Conservation (phyloP, 805 yeast genomes). For the Candida khao-thaluensis region DNA sequence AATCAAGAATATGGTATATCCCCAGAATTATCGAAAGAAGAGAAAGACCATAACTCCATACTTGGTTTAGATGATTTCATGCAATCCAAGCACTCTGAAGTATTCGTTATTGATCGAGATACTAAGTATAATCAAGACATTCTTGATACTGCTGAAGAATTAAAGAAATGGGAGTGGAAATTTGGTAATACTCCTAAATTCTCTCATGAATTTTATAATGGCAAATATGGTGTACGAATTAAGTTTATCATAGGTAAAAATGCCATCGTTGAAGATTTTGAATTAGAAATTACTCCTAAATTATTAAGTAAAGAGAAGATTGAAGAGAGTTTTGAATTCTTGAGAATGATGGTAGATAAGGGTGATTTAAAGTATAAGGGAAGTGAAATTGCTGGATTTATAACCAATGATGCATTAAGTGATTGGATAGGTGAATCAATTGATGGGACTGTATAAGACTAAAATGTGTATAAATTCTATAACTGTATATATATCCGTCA, state of each 20-base stretch:
- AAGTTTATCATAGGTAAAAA: conserved; percentile 48
- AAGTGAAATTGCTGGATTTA: conserved; percentile 43
- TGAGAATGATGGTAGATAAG: conserved; percentile 24
- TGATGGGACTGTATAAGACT: conserved; percentile 42
- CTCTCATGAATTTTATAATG: conserved; percentile 46
- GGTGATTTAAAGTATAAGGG: conserved; percentile 37
- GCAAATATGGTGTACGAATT: conserved; percentile 30
- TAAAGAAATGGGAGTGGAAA: conserved; percentile 69
- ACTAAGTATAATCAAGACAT: conserved; percentile 42
- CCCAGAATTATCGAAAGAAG: conserved; percentile 15
- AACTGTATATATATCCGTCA: no score
- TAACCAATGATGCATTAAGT: conserved; percentile 42
- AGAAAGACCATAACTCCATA: conserved; percentile 30
- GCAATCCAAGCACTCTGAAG: conserved; percentile 15
- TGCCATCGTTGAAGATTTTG: conserved; percentile 26
- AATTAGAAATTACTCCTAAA: conserved; percentile 14
- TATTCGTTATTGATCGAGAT: conserved; percentile 22
- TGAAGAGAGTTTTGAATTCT: conserved; percentile 31
- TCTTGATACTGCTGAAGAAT: conserved; percentile 32
- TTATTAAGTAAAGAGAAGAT: conserved; percentile 14
- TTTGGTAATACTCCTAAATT: conserved; percentile 79
- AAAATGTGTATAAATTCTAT: no score
- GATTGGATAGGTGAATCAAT: conserved; percentile 47
- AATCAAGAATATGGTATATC: conserved; percentile 24
- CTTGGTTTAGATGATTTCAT: conserved; percentile 34